Percentiles rank a stretch among this genome's conserved stretches.
These are phyloP conservation scores for Candida lessepsii DNA, from an alignment of 805 yeast genomes.

Conservation along the genomic window DNA sequence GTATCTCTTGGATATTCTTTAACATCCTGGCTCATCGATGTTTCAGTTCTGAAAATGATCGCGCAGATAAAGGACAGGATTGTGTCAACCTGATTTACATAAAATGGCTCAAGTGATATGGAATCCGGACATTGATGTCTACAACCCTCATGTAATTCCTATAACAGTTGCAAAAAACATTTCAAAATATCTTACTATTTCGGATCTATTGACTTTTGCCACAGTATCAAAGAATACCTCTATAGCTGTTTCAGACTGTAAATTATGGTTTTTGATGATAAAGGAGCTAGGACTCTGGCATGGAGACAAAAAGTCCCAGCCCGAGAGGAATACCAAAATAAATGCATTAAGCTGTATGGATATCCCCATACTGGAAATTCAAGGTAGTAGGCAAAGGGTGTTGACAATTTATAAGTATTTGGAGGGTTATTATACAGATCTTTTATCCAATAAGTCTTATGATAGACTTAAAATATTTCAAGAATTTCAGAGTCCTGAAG, in stretches of 20 bases:
- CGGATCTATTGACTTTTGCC: conserved; percentile 39
- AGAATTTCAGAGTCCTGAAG: conserved; percentile 48
- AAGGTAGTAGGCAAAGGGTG: conserved; percentile 35
- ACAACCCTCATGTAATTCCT: conserved; percentile 39
- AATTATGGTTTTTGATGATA: conserved; percentile 38
- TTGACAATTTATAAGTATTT: conserved; percentile 38
- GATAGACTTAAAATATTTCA: conserved; percentile 46
- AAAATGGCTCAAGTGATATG: conserved; percentile 45
- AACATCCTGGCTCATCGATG: conserved; percentile 10
- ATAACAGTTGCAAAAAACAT: conserved; percentile 35
- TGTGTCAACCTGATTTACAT: no score
- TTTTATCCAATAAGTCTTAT: conserved; percentile 39
- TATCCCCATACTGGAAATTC: conserved; percentile 22
- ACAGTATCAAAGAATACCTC: conserved; percentile 38
- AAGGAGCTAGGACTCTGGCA: conserved; percentile 38
- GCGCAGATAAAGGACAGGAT: conserved; percentile 2
- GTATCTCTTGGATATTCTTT: neutral
- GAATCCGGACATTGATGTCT: conserved; percentile 47
- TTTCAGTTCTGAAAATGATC: neutral
- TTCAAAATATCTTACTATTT: conserved; percentile 32
- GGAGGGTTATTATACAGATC: conserved; percentile 46
- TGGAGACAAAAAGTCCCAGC: conserved; percentile 16
- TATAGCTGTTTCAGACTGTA: conserved; percentile 37
- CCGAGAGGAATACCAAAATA: no score
- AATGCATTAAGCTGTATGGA: conserved; percentile 38